Conservation (phyloP, 495 filamentous ascomycete species). For the Podospora australis region DNA sequence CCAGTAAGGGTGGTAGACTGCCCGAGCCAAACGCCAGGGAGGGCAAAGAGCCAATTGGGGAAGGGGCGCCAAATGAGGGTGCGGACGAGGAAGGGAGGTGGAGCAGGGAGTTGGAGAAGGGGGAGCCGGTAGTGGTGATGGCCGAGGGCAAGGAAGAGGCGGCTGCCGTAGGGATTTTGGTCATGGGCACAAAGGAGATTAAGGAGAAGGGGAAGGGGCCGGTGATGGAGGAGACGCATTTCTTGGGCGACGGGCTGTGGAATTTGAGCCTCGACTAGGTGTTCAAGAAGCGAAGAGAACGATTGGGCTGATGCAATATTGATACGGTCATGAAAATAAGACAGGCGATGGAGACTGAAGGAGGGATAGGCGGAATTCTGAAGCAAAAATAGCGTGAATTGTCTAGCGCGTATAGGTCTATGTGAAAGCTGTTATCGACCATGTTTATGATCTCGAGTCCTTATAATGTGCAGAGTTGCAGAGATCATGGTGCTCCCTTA, state of each 20-base stretch:
- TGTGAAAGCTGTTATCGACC: too few relatives aligned
- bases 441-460: too few relatives aligned
- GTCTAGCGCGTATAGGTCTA: too few relatives aligned
- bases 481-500: too few relatives aligned
- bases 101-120: slow-evolving; percentile 59
- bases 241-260: slow-evolving; percentile 92
- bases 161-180: slow-evolving; percentile 79
- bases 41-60: slow-evolving; percentile 21
- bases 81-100: slow-evolving; percentile 42
- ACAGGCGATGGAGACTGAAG: too few relatives aligned
- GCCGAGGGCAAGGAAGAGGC: slow-evolving; percentile 92
- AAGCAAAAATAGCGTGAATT: too few relatives aligned
- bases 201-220: slow-evolving; percentile 89
- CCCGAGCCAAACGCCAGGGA: slow-evolving; percentile 35
- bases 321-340: neutral
- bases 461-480: too few relatives aligned
- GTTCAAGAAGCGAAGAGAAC: neutral
- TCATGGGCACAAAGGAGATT: slow-evolving; percentile 84
- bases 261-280: slow-evolving; percentile 60
- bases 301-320: neutral
- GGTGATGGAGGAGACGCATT: slow-evolving; percentile 88
- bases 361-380: neutral
- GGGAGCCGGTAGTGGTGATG: slow-evolving; percentile 76
- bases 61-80: slow-evolving; percentile 39
- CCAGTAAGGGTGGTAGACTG: slow-evolving; percentile 69